Percentiles rank a stretch among this genome's conserved stretches.
Conservation (phyloP, 169 alveolate genomes). For the Plasmodium vivax region DNA sequence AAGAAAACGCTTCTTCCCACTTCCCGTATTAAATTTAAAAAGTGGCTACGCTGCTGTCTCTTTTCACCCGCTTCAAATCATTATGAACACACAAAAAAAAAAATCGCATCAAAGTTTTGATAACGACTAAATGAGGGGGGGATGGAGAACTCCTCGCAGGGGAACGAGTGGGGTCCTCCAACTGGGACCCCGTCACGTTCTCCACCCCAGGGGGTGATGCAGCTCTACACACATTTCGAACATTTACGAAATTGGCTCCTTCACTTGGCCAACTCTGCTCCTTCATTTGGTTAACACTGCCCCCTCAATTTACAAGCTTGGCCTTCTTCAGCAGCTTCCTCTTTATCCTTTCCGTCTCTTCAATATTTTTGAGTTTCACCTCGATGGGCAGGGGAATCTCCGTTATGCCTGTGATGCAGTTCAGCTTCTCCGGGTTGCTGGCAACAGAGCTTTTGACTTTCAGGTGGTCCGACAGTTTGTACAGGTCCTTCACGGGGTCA, state of each 20-base stretch:
- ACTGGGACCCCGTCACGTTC: too few relatives aligned
- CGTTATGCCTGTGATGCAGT: constrained; percentile 64
- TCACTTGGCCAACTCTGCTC: too few relatives aligned
- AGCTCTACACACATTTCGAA: neutral
- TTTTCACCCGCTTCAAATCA: neutral
- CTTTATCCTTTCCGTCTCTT: constrained; percentile 63
- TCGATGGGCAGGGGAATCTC: constrained; percentile 55
- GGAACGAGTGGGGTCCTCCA: too few relatives aligned
- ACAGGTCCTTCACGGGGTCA: constrained; percentile 16
- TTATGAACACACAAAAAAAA: neutral
- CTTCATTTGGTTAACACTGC: neutral
- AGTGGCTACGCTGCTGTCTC: neutral
- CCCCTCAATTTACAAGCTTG: constrained; percentile 10
- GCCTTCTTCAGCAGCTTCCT: constrained; percentile 38
- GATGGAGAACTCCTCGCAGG: neutral
- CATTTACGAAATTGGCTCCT: neutral
- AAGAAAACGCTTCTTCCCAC: neutral
- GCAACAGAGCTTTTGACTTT: constrained; percentile 27
- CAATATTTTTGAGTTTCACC: constrained; percentile 62
- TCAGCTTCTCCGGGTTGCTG: constrained; percentile 26
- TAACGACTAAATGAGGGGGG: neutral
- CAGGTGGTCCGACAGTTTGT: constrained; percentile 55
- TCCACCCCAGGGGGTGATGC: neutral
- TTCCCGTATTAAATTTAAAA: neutral
- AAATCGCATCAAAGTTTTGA: neutral